Evolutionary conservation across 495 filamentous ascomycete species (phyloP), one percentile per base, ranked within the genome.

Genomic region (Niebla homalea): DNA sequence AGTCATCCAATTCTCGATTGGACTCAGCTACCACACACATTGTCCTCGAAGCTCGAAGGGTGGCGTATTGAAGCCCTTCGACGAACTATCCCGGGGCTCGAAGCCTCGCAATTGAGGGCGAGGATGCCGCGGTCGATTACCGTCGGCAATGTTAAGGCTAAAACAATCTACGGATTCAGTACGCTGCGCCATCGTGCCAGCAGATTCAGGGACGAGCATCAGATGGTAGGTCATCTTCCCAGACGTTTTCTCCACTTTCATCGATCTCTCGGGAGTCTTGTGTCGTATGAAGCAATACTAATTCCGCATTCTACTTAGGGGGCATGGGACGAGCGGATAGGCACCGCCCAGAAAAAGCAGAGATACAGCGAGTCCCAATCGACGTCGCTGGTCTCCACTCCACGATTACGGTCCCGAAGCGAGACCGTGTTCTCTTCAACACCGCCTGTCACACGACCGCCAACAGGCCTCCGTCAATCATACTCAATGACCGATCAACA

Each of bases 41-140:
- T 57, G 22, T 53, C 45, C 0, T 52, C 50, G 0, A 29, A 49
- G 20, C 3, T 57, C 3, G 54, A 57, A 50, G 54, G 54, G 0
- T 36, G 38, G 20, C 19, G 54, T 0, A 40, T 57, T 0, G 54
- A 57, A 29, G 41, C 46, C 0, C 4, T 53, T 0, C 16, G 44
- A 19, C 50, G 54, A 0, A 48, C 49, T 2, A 29, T 43, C 7
- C 45, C 50, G 2, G 38, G 47, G 47, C 49, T 57, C 25, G 43
- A 44, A 6, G 36, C 48, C 11, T 44, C 50, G 1, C 44, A 57
- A 16, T 36, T 57, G 2, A 21, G 54, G 20, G 54, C 50, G 0
- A 21, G 54, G 1, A 49, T 49, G 46, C 54, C 49, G 16, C 29
- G 41, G 4, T 8, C 1, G 12, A 19, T 48, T 12, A 22, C 14